Evolutionary conservation across 2,329 filamentous ascomycete species (phyloP).

Genomic region (Coniella lustricola): DNA sequence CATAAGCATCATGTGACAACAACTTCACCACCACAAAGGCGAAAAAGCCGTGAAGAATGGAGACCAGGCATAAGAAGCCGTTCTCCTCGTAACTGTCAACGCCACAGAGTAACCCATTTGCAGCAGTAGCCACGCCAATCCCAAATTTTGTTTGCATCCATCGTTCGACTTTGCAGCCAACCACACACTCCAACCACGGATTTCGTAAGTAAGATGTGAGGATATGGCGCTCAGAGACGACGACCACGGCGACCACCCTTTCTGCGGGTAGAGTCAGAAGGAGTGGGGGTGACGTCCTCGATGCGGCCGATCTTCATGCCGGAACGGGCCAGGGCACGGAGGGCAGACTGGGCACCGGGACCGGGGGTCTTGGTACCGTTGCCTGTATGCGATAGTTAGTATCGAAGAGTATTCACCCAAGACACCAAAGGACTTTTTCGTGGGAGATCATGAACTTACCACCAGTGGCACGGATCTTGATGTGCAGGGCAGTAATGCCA

Average conservation of each 20-base stretch:
- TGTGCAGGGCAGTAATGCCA: conserved; percentile 87
- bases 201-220: neutral
- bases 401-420: neutral
- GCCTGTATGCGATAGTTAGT: conserved; percentile 41
- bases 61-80: conserved; percentile 60
- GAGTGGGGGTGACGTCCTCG: conserved; percentile 98
- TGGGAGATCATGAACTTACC: conserved; percentile 48
- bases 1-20: conserved; percentile 42
- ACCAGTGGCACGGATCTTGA: conserved; percentile 99
- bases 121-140: conserved; percentile 29
- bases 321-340: conserved; percentile 96
- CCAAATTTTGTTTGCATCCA: conserved; percentile 6
- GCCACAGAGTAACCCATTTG: conserved; percentile 51
- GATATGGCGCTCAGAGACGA: conserved; percentile 73
- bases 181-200: conserved; percentile 10
- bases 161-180: conserved; percentile 4
- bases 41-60: conserved; percentile 31
- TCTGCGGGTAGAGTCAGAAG: conserved; percentile 97
- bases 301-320: conserved; percentile 99
- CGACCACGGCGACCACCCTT: conserved; percentile 99
- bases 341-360: conserved; percentile 96
- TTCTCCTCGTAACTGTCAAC: conserved; percentile 68
- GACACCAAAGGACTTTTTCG: neutral
- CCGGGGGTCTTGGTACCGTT: conserved; percentile 99
- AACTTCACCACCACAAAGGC: conserved; percentile 29